Evolutionary conservation across 176 grass and related monocot species (phyloP), one percentile per base, ranked within the genome.

Genomic region (Neostapfia colusana): DNA sequence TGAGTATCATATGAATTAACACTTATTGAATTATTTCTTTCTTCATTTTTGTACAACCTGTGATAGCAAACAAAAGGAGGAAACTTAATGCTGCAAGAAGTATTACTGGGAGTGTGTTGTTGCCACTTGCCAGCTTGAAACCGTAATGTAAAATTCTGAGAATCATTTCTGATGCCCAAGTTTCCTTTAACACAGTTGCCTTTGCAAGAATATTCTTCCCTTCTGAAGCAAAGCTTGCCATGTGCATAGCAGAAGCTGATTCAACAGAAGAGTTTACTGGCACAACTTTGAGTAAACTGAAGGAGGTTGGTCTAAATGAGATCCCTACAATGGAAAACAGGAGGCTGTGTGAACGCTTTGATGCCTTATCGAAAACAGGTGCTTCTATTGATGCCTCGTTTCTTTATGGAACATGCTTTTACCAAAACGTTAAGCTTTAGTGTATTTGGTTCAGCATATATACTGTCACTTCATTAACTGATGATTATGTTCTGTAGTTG

Each of bases 161-260:
- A 65, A 42, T 34, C 16, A 17, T 43, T 23, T 26, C 77, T 84
- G 14, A 62, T 45, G 2, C 53, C 7, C 48, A 44, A 13, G 16
- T 8, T 66, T 18, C 64, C 21, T 10, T 73, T 37, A 72, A 35
- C 79, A 54, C 80, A 99, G 91, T 99, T 89, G 95, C 95, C 50
- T 99, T 95, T 87, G 91, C 95, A 21, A 94, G 82, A 79, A 69
- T 99, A 91, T 95, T 99, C 83, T 99, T 92, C 79, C 95, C 95
- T 69, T 74, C 91, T 6, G 95, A 99, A 83, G 95, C 91, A 27
- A 94, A 95, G 62, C 63, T 95, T 83, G 87, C 80, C 34, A 99
- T 99, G 95, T 78, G 83, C 74, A 99, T 95, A 62, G 91, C 95
- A 12, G 89, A 92, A 65, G 95, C 91, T 35, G 91, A 92, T n/a